Evolutionary conservation across 768 basidiomycete species (phyloP).

Genomic region (Coprinellus aureogranulatus): DNA sequence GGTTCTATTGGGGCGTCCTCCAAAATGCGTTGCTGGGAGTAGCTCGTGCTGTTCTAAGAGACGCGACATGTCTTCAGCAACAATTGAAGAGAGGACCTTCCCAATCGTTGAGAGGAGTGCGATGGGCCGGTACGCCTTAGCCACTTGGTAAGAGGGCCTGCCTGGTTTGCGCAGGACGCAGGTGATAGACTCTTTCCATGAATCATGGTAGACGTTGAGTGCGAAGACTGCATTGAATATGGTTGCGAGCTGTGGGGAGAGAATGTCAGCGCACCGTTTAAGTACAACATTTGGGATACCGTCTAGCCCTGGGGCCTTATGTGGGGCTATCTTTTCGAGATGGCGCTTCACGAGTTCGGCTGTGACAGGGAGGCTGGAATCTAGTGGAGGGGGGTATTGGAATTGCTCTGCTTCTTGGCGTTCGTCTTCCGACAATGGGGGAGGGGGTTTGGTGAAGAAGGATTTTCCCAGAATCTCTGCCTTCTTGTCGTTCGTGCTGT

Average conservation of each 20-base stretch:
- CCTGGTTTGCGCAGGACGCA: slow-evolving; percentile 34
- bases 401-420: background rate
- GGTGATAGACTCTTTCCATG: slow-evolving; percentile 22
- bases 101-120: slow-evolving; percentile 29
- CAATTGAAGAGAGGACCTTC: slow-evolving; percentile 25
- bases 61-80: slow-evolving; percentile 22
- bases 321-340: slow-evolving; percentile 26
- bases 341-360: slow-evolving; percentile 23
- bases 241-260: slow-evolving; percentile 11
- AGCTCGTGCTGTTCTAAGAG: slow-evolving; percentile 25
- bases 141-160: slow-evolving; percentile 25
- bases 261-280: slow-evolving; percentile 8
- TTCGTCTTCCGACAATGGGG: too few species aligned
- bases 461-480: slow-evolving; percentile 13
- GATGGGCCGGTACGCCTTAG: slow-evolving; percentile 36
- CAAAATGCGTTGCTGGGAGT: slow-evolving; percentile 34
- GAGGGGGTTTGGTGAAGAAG: slow-evolving; percentile 31
- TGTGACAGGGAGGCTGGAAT: slow-evolving; percentile 16
- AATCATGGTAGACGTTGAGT: slow-evolving; percentile 23
- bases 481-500: slow-evolving; percentile 25
- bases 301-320: slow-evolving; percentile 28
- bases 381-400: slow-evolving; percentile 13
- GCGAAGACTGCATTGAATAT: slow-evolving; percentile 16
- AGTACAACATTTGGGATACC: slow-evolving; percentile 24
- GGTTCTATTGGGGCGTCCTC: slow-evolving; percentile 31